Base-by-base conservation (phyloP, 306 rosid genomes). In the Vachellia collinsii region DNA sequence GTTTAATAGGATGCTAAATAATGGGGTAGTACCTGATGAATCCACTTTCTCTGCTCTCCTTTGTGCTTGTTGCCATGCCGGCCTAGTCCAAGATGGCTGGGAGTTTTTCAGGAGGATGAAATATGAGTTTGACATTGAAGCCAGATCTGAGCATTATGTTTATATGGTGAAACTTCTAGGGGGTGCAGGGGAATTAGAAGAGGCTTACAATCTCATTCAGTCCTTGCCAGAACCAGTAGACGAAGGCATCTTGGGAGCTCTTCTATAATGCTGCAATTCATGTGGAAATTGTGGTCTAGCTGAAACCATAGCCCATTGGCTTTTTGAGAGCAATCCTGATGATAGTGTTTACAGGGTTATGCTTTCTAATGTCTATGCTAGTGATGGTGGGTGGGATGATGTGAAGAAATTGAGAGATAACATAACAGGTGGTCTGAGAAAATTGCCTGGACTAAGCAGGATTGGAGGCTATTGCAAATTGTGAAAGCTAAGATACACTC, bases 101-200 rank as follows among this genome's bases (percentile, higher is more conserved):
- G 86, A 88, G 76, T 79, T 95, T 82, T 93, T 93, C 79, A 80
- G 34, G 71, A 82, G 79, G 86, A 95, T 95, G 99, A 79, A 83
- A 79, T 83, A 87, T 13, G 89, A 89, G 50, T 95, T 90, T 84
- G 38, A 70, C 81, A 82, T 90, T 72, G 82, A 85, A 71, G 81
- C 92, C 69, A 86, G 87, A 85, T 59, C 88, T 17, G 96, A 93
- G 65, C 99, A 95, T 83, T 87, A 86, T 85, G 97, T 95, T 87
- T 86, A 93, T 88, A 78, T 95, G 88, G 95, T 93, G 74, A 95
- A 90, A 83, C 98, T 91, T 85, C 89, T 95, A 43, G 99, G 99
- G 42, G 85, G 83, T 92, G 89, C 87, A 51, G 97, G 97, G 46
- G 82, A 79, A 79, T 82, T 90, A 76, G 97, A 90, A 81, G 94